phyloP scores from a whole-genome alignment of 805 yeast genomes.

The Clavispora asparagi region DNA sequence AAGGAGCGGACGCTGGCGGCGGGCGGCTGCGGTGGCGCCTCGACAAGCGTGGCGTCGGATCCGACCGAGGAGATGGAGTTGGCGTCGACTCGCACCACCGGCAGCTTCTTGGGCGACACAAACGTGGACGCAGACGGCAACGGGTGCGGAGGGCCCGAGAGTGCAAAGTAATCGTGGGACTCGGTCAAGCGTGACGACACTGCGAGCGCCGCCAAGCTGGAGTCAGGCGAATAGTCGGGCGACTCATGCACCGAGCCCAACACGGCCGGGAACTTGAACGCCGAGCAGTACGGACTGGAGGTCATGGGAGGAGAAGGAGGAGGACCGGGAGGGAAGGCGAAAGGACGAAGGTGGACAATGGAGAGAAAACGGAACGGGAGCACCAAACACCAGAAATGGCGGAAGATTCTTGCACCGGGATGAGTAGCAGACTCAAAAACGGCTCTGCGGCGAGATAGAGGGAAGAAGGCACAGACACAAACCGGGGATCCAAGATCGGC shows the following conservation, averaged over 20 bases:
- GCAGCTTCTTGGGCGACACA: neutral
- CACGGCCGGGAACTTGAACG: conserved; percentile 11
- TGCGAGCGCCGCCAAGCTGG: neutral
- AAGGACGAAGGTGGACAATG: no score
- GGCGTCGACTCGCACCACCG: conserved; percentile 1
- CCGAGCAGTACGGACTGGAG: conserved; percentile 12
- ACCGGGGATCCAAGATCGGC: neutral
- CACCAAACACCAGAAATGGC: neutral
- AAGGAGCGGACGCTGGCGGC: conserved; percentile 9
- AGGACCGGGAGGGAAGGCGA: no score
- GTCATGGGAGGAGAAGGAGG: conserved; percentile 5
- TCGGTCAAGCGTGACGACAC: neutral
- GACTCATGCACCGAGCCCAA: neutral
- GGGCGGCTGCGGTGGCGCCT: neutral
- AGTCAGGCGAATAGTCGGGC: neutral
- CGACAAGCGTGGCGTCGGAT: conserved; percentile 18
- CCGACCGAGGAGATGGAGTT: conserved; percentile 26
- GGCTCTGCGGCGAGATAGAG: no score
- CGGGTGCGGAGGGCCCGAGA: conserved; percentile 2
- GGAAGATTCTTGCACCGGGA: no score
- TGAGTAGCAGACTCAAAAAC: no score
- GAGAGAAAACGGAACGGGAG: no score
- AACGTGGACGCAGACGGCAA: neutral
- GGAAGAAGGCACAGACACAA: no score
- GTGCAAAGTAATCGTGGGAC: conserved; percentile 8